These are phyloP conservation scores for Funneliformis mosseae DNA, from an alignment of 192 early-diverging fungal genomes.

Conservation along the genomic window DNA sequence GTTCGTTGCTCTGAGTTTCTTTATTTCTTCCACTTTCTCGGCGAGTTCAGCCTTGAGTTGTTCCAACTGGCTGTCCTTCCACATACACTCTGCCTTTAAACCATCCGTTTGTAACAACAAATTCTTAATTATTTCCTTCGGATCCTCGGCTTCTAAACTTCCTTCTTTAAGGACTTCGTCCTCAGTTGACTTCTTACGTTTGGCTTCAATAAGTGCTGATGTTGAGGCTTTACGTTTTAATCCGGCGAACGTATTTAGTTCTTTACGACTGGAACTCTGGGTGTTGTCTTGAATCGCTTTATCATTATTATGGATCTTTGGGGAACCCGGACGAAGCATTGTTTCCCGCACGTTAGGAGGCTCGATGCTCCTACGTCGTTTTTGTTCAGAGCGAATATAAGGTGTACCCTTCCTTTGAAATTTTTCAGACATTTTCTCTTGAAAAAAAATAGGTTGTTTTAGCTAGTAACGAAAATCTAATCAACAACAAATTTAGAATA, in stretches of 20 bases:
- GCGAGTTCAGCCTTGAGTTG: background rate
- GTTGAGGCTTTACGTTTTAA: background rate
- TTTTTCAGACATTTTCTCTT: too few relatives aligned
- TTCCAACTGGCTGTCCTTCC: background rate
- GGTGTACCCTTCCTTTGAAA: too few relatives aligned
- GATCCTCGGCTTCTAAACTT: background rate
- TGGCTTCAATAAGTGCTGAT: background rate
- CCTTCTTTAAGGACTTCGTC: background rate
- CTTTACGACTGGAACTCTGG: background rate
- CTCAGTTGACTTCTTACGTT: background rate
- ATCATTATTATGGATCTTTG: background rate
- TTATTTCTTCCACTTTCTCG: background rate
- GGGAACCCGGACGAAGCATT: background rate
- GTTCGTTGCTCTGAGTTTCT: background rate
- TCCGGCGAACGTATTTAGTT: background rate
- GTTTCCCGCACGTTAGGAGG: too few relatives aligned
- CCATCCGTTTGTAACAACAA: background rate
- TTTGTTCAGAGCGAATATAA: too few relatives aligned
- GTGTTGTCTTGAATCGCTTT: background rate
- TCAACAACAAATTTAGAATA: too few relatives aligned
- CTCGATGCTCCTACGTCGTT: too few relatives aligned
- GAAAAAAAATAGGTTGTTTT: too few relatives aligned
- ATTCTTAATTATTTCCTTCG: background rate
- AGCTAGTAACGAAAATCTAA: too few relatives aligned
- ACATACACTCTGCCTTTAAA: background rate